Evolutionary conservation across 2,329 filamentous ascomycete species (phyloP), one percentile per base, ranked within the genome.

Genomic region (Aspergillus bombycis): DNA sequence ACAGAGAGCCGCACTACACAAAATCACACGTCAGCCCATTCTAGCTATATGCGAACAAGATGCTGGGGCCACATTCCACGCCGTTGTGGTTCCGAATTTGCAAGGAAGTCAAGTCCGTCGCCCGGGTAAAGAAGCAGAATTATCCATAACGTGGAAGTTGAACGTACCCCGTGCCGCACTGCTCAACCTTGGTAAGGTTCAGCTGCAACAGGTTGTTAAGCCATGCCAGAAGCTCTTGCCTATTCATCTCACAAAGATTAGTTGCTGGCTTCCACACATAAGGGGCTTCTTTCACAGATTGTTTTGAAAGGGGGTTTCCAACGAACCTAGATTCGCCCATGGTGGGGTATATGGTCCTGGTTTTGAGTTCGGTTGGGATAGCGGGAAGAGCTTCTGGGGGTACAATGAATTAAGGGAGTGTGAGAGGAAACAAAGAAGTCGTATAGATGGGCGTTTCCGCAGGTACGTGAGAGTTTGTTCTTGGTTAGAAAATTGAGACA

Each of bases 131-230:
- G 16, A 50, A 41, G 46, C 38, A 60, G 46, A 32, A 45, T 26
- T 36, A 28, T 53, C 1, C 10, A 55, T 58, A 52, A 41, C 58
- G 53, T 30, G 46, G 41, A 60, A 65, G 62, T 67, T 53, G 58
- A 66, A 68, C 85, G 73, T 89, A 98, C 94, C 94, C 95, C 76
- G 94, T 98, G 79, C 95, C 95, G 80, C 94, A 98, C 86, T 99
- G 95, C 84, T 99, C 95, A 78, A 99, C 93, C 83, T 97, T 98
- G 74, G 91, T 98, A 74, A 99, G 89, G 84, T 98, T 99, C 75
- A 99, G 90, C 84, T 97, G 93, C 58, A 99, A 89, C 67, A 99
- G 91, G 86, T 92, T 94, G 86, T 99, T 99, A 71, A 98, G 85
- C 95, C 95, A 99, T 82, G 89, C 87, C 72, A 99, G 86, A 72